Evolutionary conservation across 352 stramenopile genomes (phyloP), one percentile per base, ranked within the genome.

Genomic region (Pythium guiyangense): DNA sequence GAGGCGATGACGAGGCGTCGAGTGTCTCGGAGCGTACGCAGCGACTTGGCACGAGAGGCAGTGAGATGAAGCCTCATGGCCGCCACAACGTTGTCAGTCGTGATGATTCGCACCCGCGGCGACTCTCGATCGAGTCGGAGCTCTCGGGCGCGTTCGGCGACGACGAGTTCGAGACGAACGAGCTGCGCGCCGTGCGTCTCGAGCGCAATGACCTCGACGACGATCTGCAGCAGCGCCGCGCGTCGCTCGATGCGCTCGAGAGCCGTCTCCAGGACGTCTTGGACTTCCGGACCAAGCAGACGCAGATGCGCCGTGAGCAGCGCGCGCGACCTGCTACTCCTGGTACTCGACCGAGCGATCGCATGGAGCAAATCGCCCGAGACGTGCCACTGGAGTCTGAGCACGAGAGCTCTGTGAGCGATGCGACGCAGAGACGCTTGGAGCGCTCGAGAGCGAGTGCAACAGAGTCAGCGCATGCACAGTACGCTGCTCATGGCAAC

Each of bases 241-340:
- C 50, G 18, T 70, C 67, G 3, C 62, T 74, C 8, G 49, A 65
- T n/a, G 53, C 51, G 22, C 44, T 75, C 15, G 70, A 78, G 54
- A 66, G 50, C 37, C 63, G 58, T 10, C 52, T 73, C 12, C 64
- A 79, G 54, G 59, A 76, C 57, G 64, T 67, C 47, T 48, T 74
- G 45, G 58, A 76, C 51, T 46, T 72, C 45, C 64, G 53, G 15
- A 54, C 6, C 34, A 54, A 31, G 22, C n/a, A 34, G 17, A 9
- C 11, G 17, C 37, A 18, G 12, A 4, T 44, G 14, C 12, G 6
- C 29, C 48, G 18, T 40, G 31, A 11, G 22, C 6, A 50, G 14
- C 18, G 37, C n/a, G 37, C 3, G 31, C 10, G 31, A 37, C 31
- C 31, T 37, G 31, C 10, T 10, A 12, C 31, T 10, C 2, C 31